Evolutionary conservation across 2,329 filamentous ascomycete genomes (phyloP).

Genomic region (Sporothrix inflata): DNA sequence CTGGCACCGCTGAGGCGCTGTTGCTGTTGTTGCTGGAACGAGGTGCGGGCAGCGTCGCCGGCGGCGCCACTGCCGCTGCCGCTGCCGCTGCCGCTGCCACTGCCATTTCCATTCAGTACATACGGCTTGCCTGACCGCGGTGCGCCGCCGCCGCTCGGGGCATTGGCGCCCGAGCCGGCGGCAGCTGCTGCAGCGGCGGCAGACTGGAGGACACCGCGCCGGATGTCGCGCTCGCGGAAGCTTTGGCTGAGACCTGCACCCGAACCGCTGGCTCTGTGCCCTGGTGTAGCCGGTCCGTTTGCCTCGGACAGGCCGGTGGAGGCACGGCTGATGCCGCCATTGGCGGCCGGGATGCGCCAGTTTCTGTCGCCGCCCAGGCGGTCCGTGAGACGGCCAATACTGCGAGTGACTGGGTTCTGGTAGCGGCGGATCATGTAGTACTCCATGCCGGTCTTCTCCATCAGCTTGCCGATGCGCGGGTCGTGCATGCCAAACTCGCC

Average conservation of each 20-base stretch:
- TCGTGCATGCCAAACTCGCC: conserved; percentile 63
- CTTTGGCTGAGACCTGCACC: conserved; percentile 46
- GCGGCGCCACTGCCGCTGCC: conserved; percentile 42
- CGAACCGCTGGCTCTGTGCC: not conserved
- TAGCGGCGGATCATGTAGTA: conserved; percentile 74
- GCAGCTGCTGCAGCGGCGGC: conserved; percentile 25
- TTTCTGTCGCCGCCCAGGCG: conserved; percentile 57
- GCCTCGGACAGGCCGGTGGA: conserved; percentile 33
- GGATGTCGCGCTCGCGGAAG: conserved; percentile 40
- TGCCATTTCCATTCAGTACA: conserved; percentile 22
- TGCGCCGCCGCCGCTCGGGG: not conserved
- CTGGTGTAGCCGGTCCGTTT: conserved; percentile 21
- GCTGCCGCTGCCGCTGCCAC: conserved; percentile 42
- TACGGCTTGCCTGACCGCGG: conserved; percentile 6
- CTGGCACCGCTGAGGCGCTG: conserved; percentile 55
- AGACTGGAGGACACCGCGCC: conserved; percentile 30
- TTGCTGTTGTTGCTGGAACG: conserved; percentile 41
- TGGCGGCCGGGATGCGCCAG: conserved; percentile 50
- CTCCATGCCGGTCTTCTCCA: conserved; percentile 72
- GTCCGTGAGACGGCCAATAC: conserved; percentile 57
- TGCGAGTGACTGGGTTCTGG: conserved; percentile 70
- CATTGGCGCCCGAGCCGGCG: not conserved
- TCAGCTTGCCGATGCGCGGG: conserved; percentile 64
- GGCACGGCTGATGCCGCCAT: conserved; percentile 37
- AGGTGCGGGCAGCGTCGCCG: not conserved